phyloP scores from a whole-genome alignment of 2,329 filamentous ascomycete species.

The Sclerotiophoma versabilis region DNA sequence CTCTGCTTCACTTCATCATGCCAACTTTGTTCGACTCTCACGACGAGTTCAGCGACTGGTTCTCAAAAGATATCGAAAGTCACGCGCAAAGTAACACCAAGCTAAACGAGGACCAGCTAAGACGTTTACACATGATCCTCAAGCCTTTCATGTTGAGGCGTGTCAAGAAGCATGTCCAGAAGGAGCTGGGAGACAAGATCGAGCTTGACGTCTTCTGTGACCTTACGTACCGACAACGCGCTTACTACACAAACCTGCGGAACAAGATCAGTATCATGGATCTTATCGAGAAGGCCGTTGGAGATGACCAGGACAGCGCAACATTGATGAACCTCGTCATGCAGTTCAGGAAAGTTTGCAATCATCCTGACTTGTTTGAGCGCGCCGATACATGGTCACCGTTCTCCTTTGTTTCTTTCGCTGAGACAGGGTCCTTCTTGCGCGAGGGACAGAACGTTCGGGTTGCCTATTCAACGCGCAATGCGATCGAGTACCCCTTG shows the following conservation, averaged over 20 bases:
- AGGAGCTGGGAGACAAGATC: slow-evolving; percentile 98
- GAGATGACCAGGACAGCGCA: slow-evolving; percentile 92
- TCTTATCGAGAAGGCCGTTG: slow-evolving; percentile 94
- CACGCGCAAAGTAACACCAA: slow-evolving; percentile 99
- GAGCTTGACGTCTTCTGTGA: slow-evolving; percentile 96
- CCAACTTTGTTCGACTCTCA: slow-evolving; percentile 96
- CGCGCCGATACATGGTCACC: slow-evolving; percentile 90
- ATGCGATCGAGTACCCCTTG: slow-evolving; percentile 81
- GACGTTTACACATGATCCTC: slow-evolving; percentile 96
- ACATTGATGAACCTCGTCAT: slow-evolving; percentile 99
- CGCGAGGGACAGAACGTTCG: slow-evolving; percentile 82
- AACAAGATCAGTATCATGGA: slow-evolving; percentile 99
- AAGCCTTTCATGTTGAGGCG: slow-evolving; percentile 99
- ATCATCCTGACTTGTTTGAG: slow-evolving; percentile 96
- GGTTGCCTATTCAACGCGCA: slow-evolving; percentile 87
- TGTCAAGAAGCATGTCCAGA: slow-evolving; percentile 99
- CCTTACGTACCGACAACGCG: slow-evolving; percentile 92
- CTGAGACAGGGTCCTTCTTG: slow-evolving; percentile 93
- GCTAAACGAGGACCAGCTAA: slow-evolving; percentile 96
- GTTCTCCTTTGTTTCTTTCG: slow-evolving; percentile 83
- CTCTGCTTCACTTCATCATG: slow-evolving; percentile 98
- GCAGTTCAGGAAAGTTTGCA: slow-evolving; percentile 99
- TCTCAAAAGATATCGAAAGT: slow-evolving; percentile 95
- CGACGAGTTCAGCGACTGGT: slow-evolving; percentile 93
- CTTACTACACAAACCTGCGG: slow-evolving; percentile 88